phyloP scores from a whole-genome alignment of 768 basidiomycete species.

The Pleurotus ostreatus region DNA sequence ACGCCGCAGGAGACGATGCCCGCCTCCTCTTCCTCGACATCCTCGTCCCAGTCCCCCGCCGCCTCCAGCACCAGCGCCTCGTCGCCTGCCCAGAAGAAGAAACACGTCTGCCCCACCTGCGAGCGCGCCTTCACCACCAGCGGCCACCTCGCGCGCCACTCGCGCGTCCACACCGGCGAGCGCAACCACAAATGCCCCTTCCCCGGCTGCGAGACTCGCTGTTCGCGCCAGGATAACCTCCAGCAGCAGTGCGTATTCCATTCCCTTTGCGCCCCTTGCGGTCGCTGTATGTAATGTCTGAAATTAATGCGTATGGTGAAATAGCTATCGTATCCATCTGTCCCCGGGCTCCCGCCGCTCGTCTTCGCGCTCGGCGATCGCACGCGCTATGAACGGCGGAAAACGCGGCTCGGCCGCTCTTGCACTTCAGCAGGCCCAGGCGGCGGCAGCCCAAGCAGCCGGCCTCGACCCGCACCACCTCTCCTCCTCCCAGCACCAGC shows the following conservation, averaged over 20 bases:
- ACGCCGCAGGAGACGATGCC: background rate
- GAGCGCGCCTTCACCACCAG: constrained; percentile 81
- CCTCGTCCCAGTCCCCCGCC: constrained; percentile 24
- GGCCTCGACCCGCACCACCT: constrained; percentile 1
- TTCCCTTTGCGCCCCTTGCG: background rate
- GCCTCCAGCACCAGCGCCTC: constrained; percentile 22
- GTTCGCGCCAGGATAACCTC: constrained; percentile 87
- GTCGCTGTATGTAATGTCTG: background rate
- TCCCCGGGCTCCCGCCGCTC: constrained; percentile 74
- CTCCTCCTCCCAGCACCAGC: too few species aligned
- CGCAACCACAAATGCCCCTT: constrained; percentile 92
- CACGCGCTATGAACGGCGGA: constrained; percentile 30
- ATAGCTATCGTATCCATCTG: constrained; percentile 76
- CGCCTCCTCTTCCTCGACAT: constrained; percentile 19
- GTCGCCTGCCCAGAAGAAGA: constrained; percentile 35
- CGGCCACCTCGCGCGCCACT: constrained; percentile 84
- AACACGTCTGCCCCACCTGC: constrained; percentile 69
- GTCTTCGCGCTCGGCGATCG: constrained; percentile 58
- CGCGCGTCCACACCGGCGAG: constrained; percentile 89
- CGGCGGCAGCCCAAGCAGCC: constrained; percentile 8
- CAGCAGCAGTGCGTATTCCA: constrained; percentile 47
- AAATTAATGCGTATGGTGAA: background rate
- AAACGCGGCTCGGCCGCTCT: constrained; percentile 21
- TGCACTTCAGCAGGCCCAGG: constrained; percentile 20
- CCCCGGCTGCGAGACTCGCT: constrained; percentile 91